Conservation (phyloP, 495 filamentous ascomycete genomes). For the Penicillium coffeae region DNA sequence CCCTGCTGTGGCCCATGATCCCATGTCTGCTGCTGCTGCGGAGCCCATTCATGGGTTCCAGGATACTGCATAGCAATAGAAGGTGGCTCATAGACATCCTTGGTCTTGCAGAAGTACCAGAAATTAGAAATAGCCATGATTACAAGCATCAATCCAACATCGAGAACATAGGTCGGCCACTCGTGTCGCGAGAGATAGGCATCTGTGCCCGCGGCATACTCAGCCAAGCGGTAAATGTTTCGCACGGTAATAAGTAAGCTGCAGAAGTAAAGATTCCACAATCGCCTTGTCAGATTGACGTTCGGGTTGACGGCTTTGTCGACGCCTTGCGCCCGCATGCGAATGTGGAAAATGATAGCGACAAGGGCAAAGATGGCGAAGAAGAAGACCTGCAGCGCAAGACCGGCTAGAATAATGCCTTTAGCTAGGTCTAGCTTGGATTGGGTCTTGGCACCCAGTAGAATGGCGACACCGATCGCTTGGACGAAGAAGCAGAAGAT, state of each 20-base stretch:
- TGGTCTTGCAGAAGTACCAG: constrained; percentile 8
- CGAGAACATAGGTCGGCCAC: constrained; percentile 48
- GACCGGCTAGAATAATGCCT: constrained; percentile 53
- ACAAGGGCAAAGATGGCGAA: constrained; percentile 50
- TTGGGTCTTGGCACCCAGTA: neutral
- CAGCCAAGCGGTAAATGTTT: constrained; percentile 54
- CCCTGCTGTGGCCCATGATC: neutral
- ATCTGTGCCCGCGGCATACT: constrained; percentile 42
- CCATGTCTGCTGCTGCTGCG: neutral
- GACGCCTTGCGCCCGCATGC: constrained; percentile 18
- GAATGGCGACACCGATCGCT: constrained; percentile 37
- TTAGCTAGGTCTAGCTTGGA: constrained; percentile 17
- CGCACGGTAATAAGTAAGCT: constrained; percentile 43
- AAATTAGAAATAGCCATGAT: constrained; percentile 8
- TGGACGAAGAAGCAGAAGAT: constrained; percentile 59
- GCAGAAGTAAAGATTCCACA: constrained; percentile 1
- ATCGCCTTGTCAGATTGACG: neutral
- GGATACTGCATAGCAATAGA: neutral
- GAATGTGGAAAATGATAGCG: constrained; percentile 37
- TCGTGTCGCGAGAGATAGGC: constrained; percentile 48
- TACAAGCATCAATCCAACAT: constrained; percentile 52
- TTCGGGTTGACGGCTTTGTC: neutral
- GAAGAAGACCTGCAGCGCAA: constrained; percentile 58
- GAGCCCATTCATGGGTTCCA: neutral
- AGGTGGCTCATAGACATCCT: neutral